Percentiles rank a stretch among this genome's conserved stretches.
These are phyloP conservation scores for Ilex aquifolium DNA, from an alignment of 257 asterid genomes.

Conservation along the genomic window DNA sequence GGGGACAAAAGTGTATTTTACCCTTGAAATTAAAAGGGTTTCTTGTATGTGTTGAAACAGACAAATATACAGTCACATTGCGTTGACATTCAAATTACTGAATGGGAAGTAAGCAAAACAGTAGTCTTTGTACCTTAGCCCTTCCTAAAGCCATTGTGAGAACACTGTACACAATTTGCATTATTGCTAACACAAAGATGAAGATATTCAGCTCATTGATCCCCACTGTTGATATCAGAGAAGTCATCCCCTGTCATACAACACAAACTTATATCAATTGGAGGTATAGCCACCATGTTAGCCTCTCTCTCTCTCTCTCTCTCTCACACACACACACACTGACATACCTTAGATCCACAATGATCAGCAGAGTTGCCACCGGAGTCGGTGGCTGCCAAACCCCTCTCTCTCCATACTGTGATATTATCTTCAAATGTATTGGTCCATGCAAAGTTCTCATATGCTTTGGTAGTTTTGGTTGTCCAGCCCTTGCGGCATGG, in stretches of 20 bases:
- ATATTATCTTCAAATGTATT: constrained; percentile 5
- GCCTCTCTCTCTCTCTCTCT: no score
- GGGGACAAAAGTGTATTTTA: no score
- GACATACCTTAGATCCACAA: constrained; percentile 49
- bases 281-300: no score
- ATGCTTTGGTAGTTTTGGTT: constrained; percentile 15
- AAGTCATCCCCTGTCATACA: constrained; percentile 48
- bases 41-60: no score
- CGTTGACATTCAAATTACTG: no score
- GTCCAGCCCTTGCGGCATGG: constrained; percentile 38
- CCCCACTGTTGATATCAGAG: constrained; percentile 54
- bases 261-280: not conserved
- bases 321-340: not conserved
- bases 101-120: no score
- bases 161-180: constrained; percentile 64
- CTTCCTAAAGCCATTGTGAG: constrained; percentile 71
- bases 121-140: constrained; percentile 49
- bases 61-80: no score
- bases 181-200: constrained; percentile 73
- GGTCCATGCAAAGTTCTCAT: constrained; percentile 9
- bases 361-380: constrained; percentile 26
- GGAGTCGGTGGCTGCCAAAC: constrained; percentile 23
- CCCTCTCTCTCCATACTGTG: constrained; percentile 13
- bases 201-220: constrained; percentile 61
- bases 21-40: no score